A percentile compares a stretch with the other conserved stretches of the same genome.
Evolutionary conservation across 192 early-diverging fungal genomes (phyloP).

Genomic region (Podila horticola): DNA sequence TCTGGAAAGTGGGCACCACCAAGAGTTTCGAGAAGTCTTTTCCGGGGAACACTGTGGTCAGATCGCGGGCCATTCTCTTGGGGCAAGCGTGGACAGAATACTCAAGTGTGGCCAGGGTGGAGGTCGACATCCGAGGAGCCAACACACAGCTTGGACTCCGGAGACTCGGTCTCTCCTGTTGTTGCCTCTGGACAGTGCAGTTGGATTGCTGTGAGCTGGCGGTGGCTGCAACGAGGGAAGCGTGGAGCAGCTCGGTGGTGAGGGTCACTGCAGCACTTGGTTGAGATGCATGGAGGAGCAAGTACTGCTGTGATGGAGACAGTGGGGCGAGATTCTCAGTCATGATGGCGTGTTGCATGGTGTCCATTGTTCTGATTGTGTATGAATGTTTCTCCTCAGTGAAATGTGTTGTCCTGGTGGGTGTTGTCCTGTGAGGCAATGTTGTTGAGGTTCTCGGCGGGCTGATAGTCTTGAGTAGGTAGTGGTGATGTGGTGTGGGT

Average conservation of each 20-base stretch:
- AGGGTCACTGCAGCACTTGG: neutral
- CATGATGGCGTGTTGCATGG: constrained; percentile 39
- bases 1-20: constrained; percentile 87
- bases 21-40: constrained; percentile 61
- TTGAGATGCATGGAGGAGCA: constrained; percentile 29
- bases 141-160: constrained; percentile 13
- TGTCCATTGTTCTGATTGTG: neutral
- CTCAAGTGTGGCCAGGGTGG: constrained; percentile 53
- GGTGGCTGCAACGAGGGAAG: constrained; percentile 28
- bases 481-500: no score
- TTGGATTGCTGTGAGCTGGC: neutral
- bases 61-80: constrained; percentile 69
- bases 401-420: no score
- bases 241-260: constrained; percentile 6
- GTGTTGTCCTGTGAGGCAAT: no score
- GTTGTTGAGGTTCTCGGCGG: no score
- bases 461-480: no score
- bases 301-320: constrained; percentile 18
- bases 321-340: constrained; percentile 25
- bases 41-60: constrained; percentile 78
- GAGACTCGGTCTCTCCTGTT: neutral
- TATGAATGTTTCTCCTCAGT: no score
- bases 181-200: constrained; percentile 4
- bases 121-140: constrained; percentile 22
- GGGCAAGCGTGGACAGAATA: constrained; percentile 61